These are phyloP conservation scores for Epichloe gansuensis DNA, from an alignment of 2,329 filamentous ascomycete species.

Conservation along the genomic window DNA sequence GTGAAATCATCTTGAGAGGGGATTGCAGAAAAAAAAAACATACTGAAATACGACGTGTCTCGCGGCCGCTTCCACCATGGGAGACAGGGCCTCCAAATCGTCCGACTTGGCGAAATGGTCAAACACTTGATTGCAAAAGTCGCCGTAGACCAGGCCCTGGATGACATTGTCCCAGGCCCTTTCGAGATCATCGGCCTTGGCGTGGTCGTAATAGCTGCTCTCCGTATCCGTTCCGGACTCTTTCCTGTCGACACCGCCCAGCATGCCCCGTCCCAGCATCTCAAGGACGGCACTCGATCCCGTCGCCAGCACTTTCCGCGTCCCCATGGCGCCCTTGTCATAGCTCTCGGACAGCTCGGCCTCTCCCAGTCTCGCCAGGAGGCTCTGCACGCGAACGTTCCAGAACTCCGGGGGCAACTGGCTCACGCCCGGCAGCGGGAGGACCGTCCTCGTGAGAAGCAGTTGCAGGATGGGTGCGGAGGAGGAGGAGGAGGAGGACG, in stretches of 20 bases:
- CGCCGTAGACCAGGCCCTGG: slow-evolving; percentile 53
- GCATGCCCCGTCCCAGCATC: slow-evolving; percentile 50
- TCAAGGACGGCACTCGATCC: slow-evolving; percentile 58
- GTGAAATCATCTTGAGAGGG: not conserved
- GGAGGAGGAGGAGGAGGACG: slow-evolving; percentile 17
- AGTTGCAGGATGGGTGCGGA: slow-evolving; percentile 55
- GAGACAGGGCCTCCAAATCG: slow-evolving; percentile 50
- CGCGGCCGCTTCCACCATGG: slow-evolving; percentile 48
- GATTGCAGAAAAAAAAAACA: slow-evolving; percentile 14
- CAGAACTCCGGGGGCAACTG: slow-evolving; percentile 53
- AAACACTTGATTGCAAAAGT: slow-evolving; percentile 53
- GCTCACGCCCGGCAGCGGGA: slow-evolving; percentile 53
- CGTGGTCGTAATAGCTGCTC: slow-evolving; percentile 38
- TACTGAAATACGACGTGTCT: slow-evolving; percentile 60
- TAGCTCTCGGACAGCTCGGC: slow-evolving; percentile 70
- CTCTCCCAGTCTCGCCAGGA: slow-evolving; percentile 49
- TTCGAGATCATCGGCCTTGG: slow-evolving; percentile 45
- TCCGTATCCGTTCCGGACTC: slow-evolving; percentile 8
- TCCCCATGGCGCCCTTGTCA: slow-evolving; percentile 63
- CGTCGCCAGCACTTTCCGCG: slow-evolving; percentile 62
- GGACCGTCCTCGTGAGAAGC: slow-evolving; percentile 50
- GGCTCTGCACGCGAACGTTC: slow-evolving; percentile 44
- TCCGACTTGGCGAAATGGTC: slow-evolving; percentile 45
- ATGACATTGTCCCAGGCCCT: slow-evolving; percentile 55
- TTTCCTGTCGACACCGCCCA: slow-evolving; percentile 37